Conservation (phyloP, 805 yeast species). For the Schwanniomyces polymorphus region DNA sequence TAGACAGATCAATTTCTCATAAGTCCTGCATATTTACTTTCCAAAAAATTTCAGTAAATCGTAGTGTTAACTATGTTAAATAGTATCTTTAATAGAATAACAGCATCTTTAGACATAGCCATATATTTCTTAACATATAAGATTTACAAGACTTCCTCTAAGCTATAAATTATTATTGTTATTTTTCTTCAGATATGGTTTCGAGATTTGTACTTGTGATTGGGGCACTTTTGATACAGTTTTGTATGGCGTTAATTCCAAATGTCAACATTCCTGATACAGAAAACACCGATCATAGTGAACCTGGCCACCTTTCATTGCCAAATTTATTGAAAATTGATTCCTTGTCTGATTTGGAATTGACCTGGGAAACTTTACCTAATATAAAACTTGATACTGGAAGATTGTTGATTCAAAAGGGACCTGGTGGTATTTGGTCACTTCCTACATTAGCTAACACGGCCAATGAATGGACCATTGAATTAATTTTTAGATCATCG, state of each 20-base stretch:
- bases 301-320: conserved; percentile 27
- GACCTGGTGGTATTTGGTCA: conserved; percentile 21
- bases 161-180: neutral
- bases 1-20: neutral
- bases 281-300: neutral
- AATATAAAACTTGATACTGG: conserved; percentile 90
- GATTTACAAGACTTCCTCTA: neutral
- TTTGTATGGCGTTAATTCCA: conserved; percentile 5
- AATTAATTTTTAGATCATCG: conserved; percentile 60
- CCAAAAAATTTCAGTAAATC: neutral
- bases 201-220: neutral
- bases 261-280: conserved; percentile 3
- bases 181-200: neutral
- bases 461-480: conserved; percentile 52
- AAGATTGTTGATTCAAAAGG: conserved; percentile 19
- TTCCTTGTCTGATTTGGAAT: conserved; percentile 19
- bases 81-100: neutral
- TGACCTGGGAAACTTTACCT: conserved; percentile 43
- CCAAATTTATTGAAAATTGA: conserved; percentile 33
- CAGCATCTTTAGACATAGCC: neutral
- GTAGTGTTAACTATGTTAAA: neutral
- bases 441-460: conserved; percentile 12
- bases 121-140: neutral
- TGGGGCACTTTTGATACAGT: neutral
- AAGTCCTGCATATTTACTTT: neutral